A percentile compares a stretch with the other conserved stretches of the same genome.
Conservation (phyloP, 306 rosid genomes). For the Alnus glutinosa region DNA sequence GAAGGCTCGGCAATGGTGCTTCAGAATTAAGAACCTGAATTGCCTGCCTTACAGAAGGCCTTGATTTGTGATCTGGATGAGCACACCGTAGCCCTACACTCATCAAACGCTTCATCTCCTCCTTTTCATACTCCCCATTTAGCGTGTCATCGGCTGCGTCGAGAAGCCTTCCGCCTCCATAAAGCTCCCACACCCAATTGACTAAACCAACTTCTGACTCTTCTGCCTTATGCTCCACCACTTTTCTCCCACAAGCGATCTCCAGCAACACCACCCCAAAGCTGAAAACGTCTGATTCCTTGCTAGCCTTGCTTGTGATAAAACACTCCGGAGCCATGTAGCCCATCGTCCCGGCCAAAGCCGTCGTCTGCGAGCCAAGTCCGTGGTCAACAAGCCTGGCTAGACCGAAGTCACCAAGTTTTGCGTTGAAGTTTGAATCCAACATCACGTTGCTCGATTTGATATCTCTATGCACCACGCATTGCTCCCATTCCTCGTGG, state of each 20-base stretch:
- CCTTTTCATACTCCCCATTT: slow-evolving; percentile 14
- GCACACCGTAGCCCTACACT: slow-evolving; percentile 27
- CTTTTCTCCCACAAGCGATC: slow-evolving; percentile 48
- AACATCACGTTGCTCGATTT: not conserved
- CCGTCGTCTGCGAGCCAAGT: not conserved
- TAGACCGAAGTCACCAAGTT: not conserved
- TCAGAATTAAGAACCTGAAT: slow-evolving; percentile 27
- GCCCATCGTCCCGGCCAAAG: slow-evolving; percentile 28
- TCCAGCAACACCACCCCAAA: slow-evolving; percentile 55
- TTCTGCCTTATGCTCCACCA: not conserved
- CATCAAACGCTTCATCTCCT: slow-evolving; percentile 32
- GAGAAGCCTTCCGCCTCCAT: slow-evolving; percentile 11
- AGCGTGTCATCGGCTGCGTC: slow-evolving; percentile 30
- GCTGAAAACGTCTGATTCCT: slow-evolving; percentile 33
- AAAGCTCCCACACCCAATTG: slow-evolving; percentile 42
- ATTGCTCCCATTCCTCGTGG: not conserved
- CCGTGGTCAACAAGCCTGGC: not conserved
- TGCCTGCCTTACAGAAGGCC: slow-evolving; percentile 25
- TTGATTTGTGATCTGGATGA: slow-evolving; percentile 19
- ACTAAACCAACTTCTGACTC: slow-evolving; percentile 23
- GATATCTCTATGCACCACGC: not conserved
- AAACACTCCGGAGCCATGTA: slow-evolving; percentile 35
- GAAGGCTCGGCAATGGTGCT: slow-evolving; percentile 25
- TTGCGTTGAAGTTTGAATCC: not conserved
- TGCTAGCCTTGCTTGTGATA: slow-evolving; percentile 15